These are phyloP conservation scores for Trypanosoma theileri DNA, from an alignment of 208 protist genomes.

Conservation along the genomic window DNA sequence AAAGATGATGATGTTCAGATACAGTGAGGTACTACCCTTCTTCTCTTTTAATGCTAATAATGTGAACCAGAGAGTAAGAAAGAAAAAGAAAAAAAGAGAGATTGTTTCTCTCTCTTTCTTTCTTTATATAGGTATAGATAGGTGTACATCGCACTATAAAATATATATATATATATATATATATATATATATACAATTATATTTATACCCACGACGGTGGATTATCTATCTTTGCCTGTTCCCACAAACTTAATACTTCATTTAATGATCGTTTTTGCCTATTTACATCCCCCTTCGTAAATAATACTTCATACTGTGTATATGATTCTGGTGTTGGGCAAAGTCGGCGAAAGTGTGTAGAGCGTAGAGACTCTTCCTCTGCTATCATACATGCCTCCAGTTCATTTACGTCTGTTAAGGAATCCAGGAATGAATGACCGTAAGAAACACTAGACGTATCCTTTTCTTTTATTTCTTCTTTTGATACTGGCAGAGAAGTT, in stretches of 20 bases:
- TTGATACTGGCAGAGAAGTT: not conserved
- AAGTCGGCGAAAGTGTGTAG: conserved; percentile 40
- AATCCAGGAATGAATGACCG: conserved; percentile 41
- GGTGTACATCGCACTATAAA: no score
- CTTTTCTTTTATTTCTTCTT: not conserved
- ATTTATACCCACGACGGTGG: not conserved
- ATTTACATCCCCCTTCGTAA: conserved; percentile 1
- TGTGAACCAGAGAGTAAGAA: no score
- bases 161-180: conserved; percentile 6
- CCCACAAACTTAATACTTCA: conserved; percentile 50
- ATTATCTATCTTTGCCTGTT: conserved; percentile 19
- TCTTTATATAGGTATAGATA: no score
- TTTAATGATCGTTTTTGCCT: conserved; percentile 25
- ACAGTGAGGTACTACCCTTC: no score
- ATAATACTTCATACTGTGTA: conserved; percentile 31
- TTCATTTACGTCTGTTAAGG: conserved; percentile 13
- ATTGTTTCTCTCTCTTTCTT: no score
- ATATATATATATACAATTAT: not conserved
- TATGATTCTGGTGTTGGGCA: conserved; percentile 49
- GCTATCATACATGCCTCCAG: conserved; percentile 50
- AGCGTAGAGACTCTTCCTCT: conserved; percentile 47
- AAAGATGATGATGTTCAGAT: no score
- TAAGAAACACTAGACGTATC: conserved; percentile 8
- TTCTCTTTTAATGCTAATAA: no score
- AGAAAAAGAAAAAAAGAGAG: no score